phyloP scores from a whole-genome alignment of 306 rosid species.

The Medicago ruthenica region DNA sequence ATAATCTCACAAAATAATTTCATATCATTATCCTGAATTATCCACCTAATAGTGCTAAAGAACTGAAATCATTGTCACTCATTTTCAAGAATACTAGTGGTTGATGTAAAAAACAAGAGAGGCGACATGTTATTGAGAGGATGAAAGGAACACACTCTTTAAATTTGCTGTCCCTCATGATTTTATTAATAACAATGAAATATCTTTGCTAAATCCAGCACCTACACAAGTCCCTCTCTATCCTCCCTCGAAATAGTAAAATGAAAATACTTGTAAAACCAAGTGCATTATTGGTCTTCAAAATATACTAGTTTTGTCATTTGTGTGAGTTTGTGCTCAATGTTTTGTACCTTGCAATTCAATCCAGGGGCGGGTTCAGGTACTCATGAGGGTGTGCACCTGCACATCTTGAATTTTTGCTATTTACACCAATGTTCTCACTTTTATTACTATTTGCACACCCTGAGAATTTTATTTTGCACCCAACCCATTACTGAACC shows the following conservation, averaged over 20 bases:
- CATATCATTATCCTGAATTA: conserved; percentile 26
- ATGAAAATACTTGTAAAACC: background rate
- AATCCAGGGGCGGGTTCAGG: too few relatives aligned
- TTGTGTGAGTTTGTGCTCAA: background rate
- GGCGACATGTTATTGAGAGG: conserved; percentile 33
- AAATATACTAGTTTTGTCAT: background rate
- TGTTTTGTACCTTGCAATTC: background rate
- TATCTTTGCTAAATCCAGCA: conserved; percentile 23
- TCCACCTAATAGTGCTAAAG: conserved; percentile 26
- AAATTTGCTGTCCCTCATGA: background rate
- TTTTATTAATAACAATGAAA: conserved; percentile 18
- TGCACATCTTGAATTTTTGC: too few relatives aligned
- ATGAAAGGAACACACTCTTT: conserved; percentile 15
- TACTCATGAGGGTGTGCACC: too few relatives aligned
- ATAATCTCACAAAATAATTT: background rate
- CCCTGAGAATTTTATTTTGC: too few relatives aligned
- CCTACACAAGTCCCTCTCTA: conserved; percentile 2
- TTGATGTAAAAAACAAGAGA: conserved; percentile 49
- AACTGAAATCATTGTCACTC: conserved; percentile 48
- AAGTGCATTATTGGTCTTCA: background rate
- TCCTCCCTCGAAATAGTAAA: conserved; percentile 10
- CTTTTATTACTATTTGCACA: too few relatives aligned
- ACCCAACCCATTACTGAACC: too few relatives aligned
- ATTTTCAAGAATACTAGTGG: conserved; percentile 50
- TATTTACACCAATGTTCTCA: too few relatives aligned